Evolutionary conservation across 345 rosid genomes (phyloP).

Genomic region (Citrus australasica): DNA sequence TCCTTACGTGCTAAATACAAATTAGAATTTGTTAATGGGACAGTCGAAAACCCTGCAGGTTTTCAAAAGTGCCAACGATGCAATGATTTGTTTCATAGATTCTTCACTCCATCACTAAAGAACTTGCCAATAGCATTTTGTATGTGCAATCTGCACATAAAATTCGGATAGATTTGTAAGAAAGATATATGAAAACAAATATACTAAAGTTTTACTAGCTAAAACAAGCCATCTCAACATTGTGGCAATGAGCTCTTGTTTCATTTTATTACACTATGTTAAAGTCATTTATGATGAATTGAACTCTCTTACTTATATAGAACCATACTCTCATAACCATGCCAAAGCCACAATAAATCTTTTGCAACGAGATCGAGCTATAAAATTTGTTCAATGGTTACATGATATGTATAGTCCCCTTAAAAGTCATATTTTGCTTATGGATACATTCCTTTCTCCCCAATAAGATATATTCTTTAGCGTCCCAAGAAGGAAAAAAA

Average conservation of each 20-base stretch:
- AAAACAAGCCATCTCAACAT: too few species aligned
- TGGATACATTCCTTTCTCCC: neutral
- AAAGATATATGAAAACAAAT: neutral
- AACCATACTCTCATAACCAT: neutral
- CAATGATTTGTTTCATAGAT: neutral
- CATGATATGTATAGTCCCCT: neutral
- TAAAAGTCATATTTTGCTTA: neutral
- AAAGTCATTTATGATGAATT: neutral
- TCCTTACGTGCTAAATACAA: too few species aligned
- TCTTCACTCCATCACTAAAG: neutral
- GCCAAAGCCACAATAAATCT: neutral
- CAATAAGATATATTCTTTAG: neutral
- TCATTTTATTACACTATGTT: neutral
- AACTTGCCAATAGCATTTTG: neutral
- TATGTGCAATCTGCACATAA: neutral
- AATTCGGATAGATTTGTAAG: neutral
- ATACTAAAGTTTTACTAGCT: too few species aligned
- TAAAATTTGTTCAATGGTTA: neutral
- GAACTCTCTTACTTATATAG: neutral
- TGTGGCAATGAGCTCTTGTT: neutral
- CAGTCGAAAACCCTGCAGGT: fast-evolving
- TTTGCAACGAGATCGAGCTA: neutral
- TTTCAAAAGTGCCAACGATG: neutral
- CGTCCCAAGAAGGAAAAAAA: neutral
- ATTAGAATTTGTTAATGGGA: too few species aligned